Percentiles rank a stretch among this genome's conserved stretches.
Conservation (phyloP, 768 basidiomycete genomes). For the Boletus rufocinnamomeus region DNA sequence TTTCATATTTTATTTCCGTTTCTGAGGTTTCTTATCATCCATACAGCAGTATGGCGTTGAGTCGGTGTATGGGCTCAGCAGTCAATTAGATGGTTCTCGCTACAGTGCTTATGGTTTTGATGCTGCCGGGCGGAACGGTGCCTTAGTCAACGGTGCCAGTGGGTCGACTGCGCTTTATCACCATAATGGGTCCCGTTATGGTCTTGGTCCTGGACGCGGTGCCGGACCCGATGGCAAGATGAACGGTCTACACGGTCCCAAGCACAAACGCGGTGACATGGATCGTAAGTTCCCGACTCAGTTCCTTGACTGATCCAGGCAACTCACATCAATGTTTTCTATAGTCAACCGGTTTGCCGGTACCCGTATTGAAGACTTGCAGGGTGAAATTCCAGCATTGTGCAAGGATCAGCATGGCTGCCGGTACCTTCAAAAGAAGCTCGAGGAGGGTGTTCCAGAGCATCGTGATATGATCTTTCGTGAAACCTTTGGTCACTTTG, state of each 20-base stretch:
- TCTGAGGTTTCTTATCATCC: constrained; percentile 11
- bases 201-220: constrained; percentile 61
- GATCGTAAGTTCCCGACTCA: constrained; percentile 70
- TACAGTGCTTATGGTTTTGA: constrained; percentile 65
- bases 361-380: constrained; percentile 91
- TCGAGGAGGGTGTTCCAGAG: constrained; percentile 93
- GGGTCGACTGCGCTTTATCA: constrained; percentile 81
- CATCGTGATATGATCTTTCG: constrained; percentile 99
- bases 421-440: constrained; percentile 96
- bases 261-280: constrained; percentile 92
- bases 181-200: constrained; percentile 77
- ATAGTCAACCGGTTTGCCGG: constrained; percentile 96
- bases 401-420: constrained; percentile 99
- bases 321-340: neutral
- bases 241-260: constrained; percentile 88
- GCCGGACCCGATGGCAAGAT: constrained; percentile 72
- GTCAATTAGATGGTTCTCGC: constrained; percentile 50
- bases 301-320: neutral
- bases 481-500: constrained; percentile 96
- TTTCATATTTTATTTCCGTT: constrained; percentile 20
- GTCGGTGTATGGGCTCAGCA: constrained; percentile 48
- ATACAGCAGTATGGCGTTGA: constrained; percentile 59
- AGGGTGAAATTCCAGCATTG: constrained; percentile 89
- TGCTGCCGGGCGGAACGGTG: constrained; percentile 40
- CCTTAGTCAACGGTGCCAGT: constrained; percentile 40